phyloP scores from a whole-genome alignment of 108 stramenopile genomes.

The Discostella pseudostelligera region DNA sequence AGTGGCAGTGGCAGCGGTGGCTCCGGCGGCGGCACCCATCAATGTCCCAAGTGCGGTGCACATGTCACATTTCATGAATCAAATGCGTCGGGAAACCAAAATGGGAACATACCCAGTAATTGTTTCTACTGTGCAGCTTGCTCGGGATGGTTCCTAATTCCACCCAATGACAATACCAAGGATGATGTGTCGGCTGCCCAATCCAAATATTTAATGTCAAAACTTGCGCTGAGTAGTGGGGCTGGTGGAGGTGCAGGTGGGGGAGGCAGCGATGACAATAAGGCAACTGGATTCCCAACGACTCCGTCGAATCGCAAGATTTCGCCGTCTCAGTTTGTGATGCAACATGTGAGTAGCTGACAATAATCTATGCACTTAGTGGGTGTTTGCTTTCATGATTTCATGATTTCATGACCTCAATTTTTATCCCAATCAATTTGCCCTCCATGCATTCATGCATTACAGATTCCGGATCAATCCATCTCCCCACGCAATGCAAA shows the following conservation, averaged over 20 bases:
- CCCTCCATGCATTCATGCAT: background rate
- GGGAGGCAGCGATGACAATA: conserved; percentile 15
- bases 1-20: conserved; percentile 34
- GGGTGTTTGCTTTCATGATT: too few relatives aligned
- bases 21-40: conserved; percentile 46
- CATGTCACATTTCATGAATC: conserved; percentile 57
- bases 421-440: conserved; percentile 1
- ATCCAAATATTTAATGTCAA: conserved; percentile 19
- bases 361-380: too few relatives aligned
- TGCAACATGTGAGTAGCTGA: conserved; percentile 75
- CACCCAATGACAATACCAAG: conserved; percentile 5
- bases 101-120: conserved; percentile 67
- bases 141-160: conserved; percentile 79
- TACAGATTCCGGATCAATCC: conserved; percentile 32
- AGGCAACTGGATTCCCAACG: background rate
- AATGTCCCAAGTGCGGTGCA: conserved; percentile 80
- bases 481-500: background rate
- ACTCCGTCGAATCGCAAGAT: conserved; percentile 19
- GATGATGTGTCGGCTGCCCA: background rate
- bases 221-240: conserved; percentile 4
- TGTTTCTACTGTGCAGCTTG: conserved; percentile 88
- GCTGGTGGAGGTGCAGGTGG: conserved; percentile 8
- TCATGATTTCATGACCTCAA: too few relatives aligned
- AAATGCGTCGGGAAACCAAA: too few relatives aligned
- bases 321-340: conserved; percentile 49